Base-by-base conservation (phyloP, 352 stramenopile genomes). In the Globisporangium paddicum region DNA sequence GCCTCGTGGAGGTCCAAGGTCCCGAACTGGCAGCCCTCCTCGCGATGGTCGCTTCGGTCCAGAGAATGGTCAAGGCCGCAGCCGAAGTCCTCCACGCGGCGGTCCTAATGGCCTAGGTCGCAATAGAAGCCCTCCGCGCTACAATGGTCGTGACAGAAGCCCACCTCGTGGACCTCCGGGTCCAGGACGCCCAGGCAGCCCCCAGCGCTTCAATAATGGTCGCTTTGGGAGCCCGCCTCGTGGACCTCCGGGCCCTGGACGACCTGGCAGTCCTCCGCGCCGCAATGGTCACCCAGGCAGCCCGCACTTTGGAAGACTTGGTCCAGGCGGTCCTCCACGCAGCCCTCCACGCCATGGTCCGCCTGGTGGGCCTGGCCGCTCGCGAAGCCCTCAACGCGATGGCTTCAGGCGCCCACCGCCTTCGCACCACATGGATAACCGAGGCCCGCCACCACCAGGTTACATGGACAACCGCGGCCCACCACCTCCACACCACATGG, bases 401-500 rank as follows among this genome's bases (percentile, higher is more conserved):
- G 48, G 54, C 26, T 67, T 48, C 16, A 46, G 65, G 52, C 64
- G 60, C 19, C 69, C 66, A 59, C 58, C 44, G 1, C 49, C 52
- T 2, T 41, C 49, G 14, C 14, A 60, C 28, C 50, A 60, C 48
- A 73, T 80, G 62, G 69, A 74, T 44, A 60, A 70, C 46, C 69
- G 64, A 47, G 67, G 73, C 11, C 65, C 62, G 4, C 65, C 58
- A 13, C 63, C 58, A 6, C 61, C 62, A 28, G 61, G 52, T 23
- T 50, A 60, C 48, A 73, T 80, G 62, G 69, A 74, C 48, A 60
- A 70, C 46, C 69, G 62, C 53, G 67, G 73, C 11, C 65, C 62
- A 8, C 65, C 59, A 42, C 50, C 16, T n/a, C 14, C 65, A 54
- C 32, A 62, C 40, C 50, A 62, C 50, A 74, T 81, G 63, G 70